These are phyloP conservation scores for Podospora pseudopauciseta DNA, from an alignment of 495 filamentous ascomycete genomes.

Conservation along the genomic window DNA sequence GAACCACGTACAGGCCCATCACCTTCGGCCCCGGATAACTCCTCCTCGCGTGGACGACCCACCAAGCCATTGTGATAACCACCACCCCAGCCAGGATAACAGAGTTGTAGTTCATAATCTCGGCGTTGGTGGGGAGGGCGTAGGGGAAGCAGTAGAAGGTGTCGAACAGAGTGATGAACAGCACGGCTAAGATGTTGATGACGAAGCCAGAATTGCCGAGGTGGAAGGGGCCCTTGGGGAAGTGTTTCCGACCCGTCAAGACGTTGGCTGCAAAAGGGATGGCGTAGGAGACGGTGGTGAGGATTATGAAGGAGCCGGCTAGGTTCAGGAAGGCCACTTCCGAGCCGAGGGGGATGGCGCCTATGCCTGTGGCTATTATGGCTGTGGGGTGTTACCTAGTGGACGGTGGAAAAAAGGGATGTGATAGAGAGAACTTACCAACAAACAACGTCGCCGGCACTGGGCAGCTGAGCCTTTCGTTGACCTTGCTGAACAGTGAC, in stretches of 20 bases:
- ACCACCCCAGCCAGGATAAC: constrained; percentile 60
- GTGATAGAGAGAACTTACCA: constrained; percentile 24
- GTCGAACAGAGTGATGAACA: constrained; percentile 66
- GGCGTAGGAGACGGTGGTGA: constrained; percentile 69
- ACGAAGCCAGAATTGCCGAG: constrained; percentile 58
- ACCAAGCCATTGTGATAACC: constrained; percentile 55
- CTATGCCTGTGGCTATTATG: constrained; percentile 60
- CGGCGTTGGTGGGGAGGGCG: constrained; percentile 49
- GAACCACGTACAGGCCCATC: constrained; percentile 44
- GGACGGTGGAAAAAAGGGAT: not conserved
- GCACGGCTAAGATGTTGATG: constrained; percentile 56
- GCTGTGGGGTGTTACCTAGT: constrained; percentile 20
- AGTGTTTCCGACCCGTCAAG: constrained; percentile 57
- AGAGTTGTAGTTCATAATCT: constrained; percentile 69
- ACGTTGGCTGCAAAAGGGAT: constrained; percentile 74
- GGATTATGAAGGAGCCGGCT: constrained; percentile 69
- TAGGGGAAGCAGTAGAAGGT: constrained; percentile 73
- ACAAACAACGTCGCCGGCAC: constrained; percentile 65
- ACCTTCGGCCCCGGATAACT: constrained; percentile 61
- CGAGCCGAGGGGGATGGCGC: constrained; percentile 69
- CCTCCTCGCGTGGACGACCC: constrained; percentile 54
- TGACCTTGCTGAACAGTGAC: constrained; percentile 45
- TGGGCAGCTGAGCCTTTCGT: constrained; percentile 56
- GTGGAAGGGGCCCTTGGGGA: constrained; percentile 66
- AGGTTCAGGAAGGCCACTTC: constrained; percentile 73